Evolutionary conservation across 352 stramenopile species (phyloP), one percentile per base, ranked within the genome.

Genomic region (Globisporangium megalacanthum): DNA sequence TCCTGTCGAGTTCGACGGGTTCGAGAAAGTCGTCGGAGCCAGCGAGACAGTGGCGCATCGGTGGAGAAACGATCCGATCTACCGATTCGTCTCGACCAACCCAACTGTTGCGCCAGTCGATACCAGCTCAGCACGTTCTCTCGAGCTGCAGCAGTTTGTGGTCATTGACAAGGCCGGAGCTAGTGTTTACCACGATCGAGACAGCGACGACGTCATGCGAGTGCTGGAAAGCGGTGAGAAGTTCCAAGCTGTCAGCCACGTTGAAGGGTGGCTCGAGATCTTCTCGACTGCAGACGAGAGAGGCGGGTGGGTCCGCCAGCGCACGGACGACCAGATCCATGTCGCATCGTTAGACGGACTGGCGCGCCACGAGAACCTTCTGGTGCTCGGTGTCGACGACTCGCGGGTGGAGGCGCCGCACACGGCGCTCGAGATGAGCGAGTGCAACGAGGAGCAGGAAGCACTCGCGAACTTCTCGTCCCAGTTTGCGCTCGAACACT

Each of bases 331-430:
- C 39, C 68, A 51, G 5, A 6, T 86, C 11, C 66, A 83, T 25
- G 66, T 73, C 5, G 60, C 49, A 0, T 57, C 41, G 4, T 53
- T 61, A 6, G 39, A 58, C 3, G 44, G 42, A 10, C 58, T 65
- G 44, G 55, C 63, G 19, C 58, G 65, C 11, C 65, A 75, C 35
- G 80, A 91, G 56, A 77, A 89, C 58, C 65, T 87, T 1, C 61
- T 89, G 37, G 75, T 81, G 1, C 35, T 91, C 4, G 77, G 75
- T 8, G 58, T 93, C 42, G 80, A 91, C 49, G 80, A 91, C 41
- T 36, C 33, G 1, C 61, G 54, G 15, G 61, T 76, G 29, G 57
- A 78, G n/a, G 53, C 33, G n/a, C 57, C 45, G 19, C 57, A 81
- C 52, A 70, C 68, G 0, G 68, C 65, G 31, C 57, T 87, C 7